phyloP scores from a whole-genome alignment of 768 basidiomycete genomes.

The Suillus weaverae region DNA sequence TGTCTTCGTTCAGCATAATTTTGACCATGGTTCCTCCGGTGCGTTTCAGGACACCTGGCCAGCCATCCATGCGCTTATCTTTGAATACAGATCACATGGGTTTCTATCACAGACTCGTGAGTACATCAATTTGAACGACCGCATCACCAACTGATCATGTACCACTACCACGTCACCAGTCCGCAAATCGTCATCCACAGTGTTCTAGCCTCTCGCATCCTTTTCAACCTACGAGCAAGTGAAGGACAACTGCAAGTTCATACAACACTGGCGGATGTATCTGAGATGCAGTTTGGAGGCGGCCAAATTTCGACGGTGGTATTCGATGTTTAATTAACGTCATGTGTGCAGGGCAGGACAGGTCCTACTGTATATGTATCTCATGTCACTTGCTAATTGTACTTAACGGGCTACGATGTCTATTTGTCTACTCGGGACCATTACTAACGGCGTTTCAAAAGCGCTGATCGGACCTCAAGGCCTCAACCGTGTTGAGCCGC shows the following conservation, averaged over 20 bases:
- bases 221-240: not conserved
- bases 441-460: not conserved
- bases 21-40: not conserved
- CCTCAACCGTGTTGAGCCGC: no score
- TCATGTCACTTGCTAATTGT: not conserved
- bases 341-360: not conserved
- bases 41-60: not conserved
- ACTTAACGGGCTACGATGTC: not conserved
- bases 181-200: not conserved
- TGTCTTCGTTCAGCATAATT: not conserved
- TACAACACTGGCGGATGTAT: not conserved
- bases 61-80: not conserved
- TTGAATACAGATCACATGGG: not conserved
- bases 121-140: not conserved
- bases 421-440: not conserved
- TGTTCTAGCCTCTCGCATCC: not conserved
- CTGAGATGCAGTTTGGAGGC: not conserved
- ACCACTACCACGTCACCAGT: not conserved
- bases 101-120: not conserved
- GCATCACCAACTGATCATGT: not conserved
- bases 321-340: not conserved
- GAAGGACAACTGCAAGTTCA: not conserved
- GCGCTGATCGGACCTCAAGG: no score
- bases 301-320: not conserved
- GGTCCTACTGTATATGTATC: not conserved